Base-by-base conservation (phyloP, 352 stramenopile genomes). In the Halophytophthora batemanensis region DNA sequence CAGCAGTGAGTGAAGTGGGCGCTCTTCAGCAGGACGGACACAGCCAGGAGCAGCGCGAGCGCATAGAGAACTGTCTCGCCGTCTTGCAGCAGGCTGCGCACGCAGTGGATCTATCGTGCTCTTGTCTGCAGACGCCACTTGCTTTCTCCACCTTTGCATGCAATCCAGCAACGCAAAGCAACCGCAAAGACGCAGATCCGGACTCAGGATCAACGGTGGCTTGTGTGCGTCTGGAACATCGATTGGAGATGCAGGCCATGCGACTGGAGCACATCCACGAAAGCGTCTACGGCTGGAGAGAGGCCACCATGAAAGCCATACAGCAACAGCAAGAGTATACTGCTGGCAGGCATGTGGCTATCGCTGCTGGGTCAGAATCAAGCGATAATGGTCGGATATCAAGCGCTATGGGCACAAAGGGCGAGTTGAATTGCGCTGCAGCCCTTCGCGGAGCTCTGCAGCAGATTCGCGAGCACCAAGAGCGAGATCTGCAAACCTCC, bases 191-290 rank as follows among this genome's bases (percentile, higher is more conserved):
- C n/a, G n/a, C 2, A 15, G n/a, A 45, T 11, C 22, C n/a, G 37
- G 35, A 19, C 47, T 11, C 44, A 19, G 14, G 15, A 44, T 4
- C 25, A 23, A 31, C 39, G 29, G 23, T 35, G 39, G 59, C 28
- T 22, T 71, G 63, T 54, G 53, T 64, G 38, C 43, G 62, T 29
- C 42, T 69, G 18, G 59, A 71, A 4, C 63, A 71, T 33, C 49
- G 35, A 17, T 54, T 71, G 13, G 48, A 71, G 53, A 49, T 49
- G 2, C 63, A 71, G 28, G 25, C 41, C 18, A 42, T 53, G 28
- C 38, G 59, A 18, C 23, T 71, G 8, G 50, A 59, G 22, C 63
- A 69, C 35, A 17, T 62, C 15, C 59, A 68, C 25, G 53, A 65
- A 29, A 60, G 52, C 40, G 45, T 54, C 28, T 50, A 48, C 51